These are phyloP conservation scores for Candida chauliodis DNA, from an alignment of 805 yeast species.

Conservation along the genomic window DNA sequence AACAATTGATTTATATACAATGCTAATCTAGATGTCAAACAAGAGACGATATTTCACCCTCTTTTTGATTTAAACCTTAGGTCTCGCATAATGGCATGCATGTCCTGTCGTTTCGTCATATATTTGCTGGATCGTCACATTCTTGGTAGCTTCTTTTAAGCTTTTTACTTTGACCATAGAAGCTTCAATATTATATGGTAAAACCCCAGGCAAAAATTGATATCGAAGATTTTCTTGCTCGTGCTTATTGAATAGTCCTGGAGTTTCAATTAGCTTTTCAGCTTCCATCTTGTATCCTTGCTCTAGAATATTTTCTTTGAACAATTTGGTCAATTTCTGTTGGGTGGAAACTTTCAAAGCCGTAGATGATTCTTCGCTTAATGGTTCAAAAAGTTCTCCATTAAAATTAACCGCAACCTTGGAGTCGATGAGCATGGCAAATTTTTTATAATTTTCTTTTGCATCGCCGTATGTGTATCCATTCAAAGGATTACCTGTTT, in stretches of 20 bases:
- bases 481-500: slow-evolving; percentile 31
- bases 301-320: slow-evolving; percentile 23
- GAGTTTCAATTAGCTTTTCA: slow-evolving; percentile 38
- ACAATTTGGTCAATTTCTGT: slow-evolving; percentile 17
- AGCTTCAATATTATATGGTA: slow-evolving; percentile 47
- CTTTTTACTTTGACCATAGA: slow-evolving; percentile 33
- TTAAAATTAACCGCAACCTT: slow-evolving; percentile 46
- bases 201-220: slow-evolving; percentile 51
- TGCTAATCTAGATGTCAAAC: too few relatives aligned
- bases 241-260: slow-evolving; percentile 34
- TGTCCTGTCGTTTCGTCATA: slow-evolving; percentile 1
- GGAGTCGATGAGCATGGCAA: slow-evolving; percentile 41
- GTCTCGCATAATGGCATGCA: slow-evolving; percentile 1
- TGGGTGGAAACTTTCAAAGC: slow-evolving; percentile 16
- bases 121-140: background rate
- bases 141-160: slow-evolving; percentile 43
- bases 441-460: slow-evolving; percentile 27
- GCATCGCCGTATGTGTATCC: slow-evolving; percentile 18
- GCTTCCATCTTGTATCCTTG: slow-evolving; percentile 41
- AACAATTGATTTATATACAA: background rate
- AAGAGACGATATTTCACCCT: too few relatives aligned
- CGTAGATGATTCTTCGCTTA: slow-evolving; percentile 24
- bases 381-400: slow-evolving; percentile 37
- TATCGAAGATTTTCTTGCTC: slow-evolving; percentile 41
- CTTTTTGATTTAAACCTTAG: background rate